Conservation (phyloP, 169 alveolate genomes). For the Plasmodium falciparum region DNA sequence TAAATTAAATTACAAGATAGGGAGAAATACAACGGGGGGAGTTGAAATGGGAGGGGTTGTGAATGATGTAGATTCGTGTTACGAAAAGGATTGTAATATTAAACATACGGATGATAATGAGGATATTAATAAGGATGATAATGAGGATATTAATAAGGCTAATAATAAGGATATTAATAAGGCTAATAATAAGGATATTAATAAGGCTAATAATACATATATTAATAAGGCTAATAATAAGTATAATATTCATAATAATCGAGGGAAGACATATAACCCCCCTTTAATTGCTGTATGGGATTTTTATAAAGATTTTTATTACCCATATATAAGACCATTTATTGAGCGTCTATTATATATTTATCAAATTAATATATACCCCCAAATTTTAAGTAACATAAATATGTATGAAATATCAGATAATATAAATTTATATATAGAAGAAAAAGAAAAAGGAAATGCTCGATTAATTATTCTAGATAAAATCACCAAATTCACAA, state of each 20-base stretch:
- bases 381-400: conserved; percentile 28
- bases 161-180: background rate
- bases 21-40: background rate
- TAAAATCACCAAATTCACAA: conserved; percentile 41
- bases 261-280: background rate
- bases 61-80: background rate
- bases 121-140: background rate
- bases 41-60: background rate
- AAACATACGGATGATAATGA: background rate
- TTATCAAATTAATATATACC: conserved; percentile 57
- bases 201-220: background rate
- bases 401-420: conserved; percentile 67
- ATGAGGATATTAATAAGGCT: too few species aligned
- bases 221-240: background rate
- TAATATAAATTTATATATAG: conserved; percentile 9
- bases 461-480: conserved; percentile 33
- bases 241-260: background rate
- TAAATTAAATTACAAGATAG: conserved; percentile 46
- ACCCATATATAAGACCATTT: conserved; percentile 66
- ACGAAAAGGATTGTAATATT: too few species aligned
- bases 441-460: conserved; percentile 2
- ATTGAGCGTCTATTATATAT: conserved; percentile 35
- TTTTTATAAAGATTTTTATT: conserved; percentile 55
- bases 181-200: background rate
- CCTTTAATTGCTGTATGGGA: conserved; percentile 53